Base-by-base conservation (phyloP, 169 alveolate species). In the Amoebophrya sp. region DNA sequence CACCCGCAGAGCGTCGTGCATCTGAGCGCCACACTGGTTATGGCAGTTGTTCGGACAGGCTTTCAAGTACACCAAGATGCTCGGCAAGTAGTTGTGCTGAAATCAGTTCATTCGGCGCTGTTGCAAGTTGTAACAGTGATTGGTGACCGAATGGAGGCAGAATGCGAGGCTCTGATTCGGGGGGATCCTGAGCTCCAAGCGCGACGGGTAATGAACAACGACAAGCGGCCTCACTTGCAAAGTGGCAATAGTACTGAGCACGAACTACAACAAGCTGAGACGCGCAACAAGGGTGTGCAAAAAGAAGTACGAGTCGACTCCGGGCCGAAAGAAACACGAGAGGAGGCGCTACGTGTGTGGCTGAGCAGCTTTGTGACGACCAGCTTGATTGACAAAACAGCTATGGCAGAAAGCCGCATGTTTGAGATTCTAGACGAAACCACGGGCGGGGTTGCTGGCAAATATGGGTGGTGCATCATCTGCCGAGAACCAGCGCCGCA, bases 381-480 rank as follows among this genome's bases (percentile, higher is more conserved):
- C n/a, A n/a, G n/a, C n/a, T n/a, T n/a, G n/a, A n/a, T n/a, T n/a
- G n/a, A n/a, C n/a, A n/a, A n/a, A n/a, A n/a, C n/a, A n/a, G n/a
- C n/a, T n/a, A n/a, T n/a, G n/a, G n/a, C n/a, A n/a, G n/a, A n/a
- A n/a, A n/a, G n/a, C n/a, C n/a, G n/a, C n/a, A n/a, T n/a, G n/a
- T 47, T 47, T 18, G 66, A 47, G 66, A 18, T 47, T 18, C 29
- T 47, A 7, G 66, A 47, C 29, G 66, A 47, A 47, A 7, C 66
- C 18, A 47, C 7, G 18, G 66, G 66, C 18, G 7, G 29, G n/a
- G n/a, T n/a, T 12, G 29, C 66, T 47, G 66, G 66, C 29, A 95
- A 95, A 77, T 95, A 94, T 91, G 97, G 97, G 1, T 96, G 98
- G 97, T 97, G 98, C 92, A 91, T 96, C 90, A 95, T 95, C 2